Base-by-base conservation (phyloP, 225 moss, liverwort and hornwort species). In the Physcomitrium patens region DNA sequence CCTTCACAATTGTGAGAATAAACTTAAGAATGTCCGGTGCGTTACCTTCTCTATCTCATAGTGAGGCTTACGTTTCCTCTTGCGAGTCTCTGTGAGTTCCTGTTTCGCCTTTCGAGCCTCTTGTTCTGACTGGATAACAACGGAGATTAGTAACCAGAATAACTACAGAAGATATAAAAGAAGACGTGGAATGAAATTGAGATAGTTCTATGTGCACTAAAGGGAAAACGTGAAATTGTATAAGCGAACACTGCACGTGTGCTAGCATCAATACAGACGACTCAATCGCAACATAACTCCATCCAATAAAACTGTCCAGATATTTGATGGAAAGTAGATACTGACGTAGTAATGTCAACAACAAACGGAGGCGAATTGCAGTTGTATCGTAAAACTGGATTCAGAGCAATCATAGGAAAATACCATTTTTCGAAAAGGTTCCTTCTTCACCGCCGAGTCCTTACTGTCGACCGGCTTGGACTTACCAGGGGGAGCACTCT, bases 31-130 rank as follows among this genome's bases (percentile, higher is more conserved):
- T 52, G 52, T 19, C 17, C 67, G 64, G 9, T 52, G 3, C 23
- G 24, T 18, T 84, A 89, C 96, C 84, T 99, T 99, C 86, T 95
- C 93, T 70, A 93, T 74, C 48, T 91, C 94, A 78, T 95, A 99
- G 57, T 95, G 84, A 15, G 93, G 93, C 79, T 91, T 95, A 69
- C 95, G 95, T 74, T 81, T 86, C 77, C 87, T 89, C 86, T 99
- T 99, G 53, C 95, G 89, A 49, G 74, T 76, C 74, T 99, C 95
- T 45, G 95, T 85, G 71, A 95, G 84, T 69, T 95, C 99, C 86
- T 91, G 90, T 77, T 76, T 78, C 18, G 77, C 81, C 72, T 78
- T 78, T 60, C 81, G 81, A 27, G 85, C 81, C 57, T 78, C 81
- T 55, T 69, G 76, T 5, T 85, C 81, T 20, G 78, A 78, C 80